Evolutionary conservation across 441 rosid species (phyloP).

Genomic region (Rhodomyrtus psidioides): DNA sequence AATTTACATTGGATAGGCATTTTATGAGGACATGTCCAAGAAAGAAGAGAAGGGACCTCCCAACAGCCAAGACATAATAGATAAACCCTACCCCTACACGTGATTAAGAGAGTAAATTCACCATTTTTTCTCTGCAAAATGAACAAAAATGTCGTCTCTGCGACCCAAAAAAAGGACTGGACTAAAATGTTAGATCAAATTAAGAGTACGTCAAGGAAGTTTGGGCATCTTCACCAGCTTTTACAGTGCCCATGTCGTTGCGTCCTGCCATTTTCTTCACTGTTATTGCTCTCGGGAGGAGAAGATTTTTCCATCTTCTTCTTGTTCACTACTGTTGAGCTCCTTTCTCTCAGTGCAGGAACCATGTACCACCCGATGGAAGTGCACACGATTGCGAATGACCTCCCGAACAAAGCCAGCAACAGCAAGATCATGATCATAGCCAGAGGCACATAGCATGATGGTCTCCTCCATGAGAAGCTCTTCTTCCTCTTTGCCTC

Average conservation of each 20-base stretch:
- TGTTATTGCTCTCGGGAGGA: constrained; percentile 25
- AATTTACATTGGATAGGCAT: background rate
- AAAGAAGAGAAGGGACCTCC: background rate
- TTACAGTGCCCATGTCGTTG: background rate
- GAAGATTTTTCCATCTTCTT: background rate
- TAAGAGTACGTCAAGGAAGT: background rate
- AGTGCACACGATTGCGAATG: constrained; percentile 51
- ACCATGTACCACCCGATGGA: constrained; percentile 65
- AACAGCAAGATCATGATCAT: constrained; percentile 44
- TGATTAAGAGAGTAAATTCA: background rate
- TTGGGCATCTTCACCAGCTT: constrained; percentile 4
- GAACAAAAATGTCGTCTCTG: background rate
- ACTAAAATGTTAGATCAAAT: background rate
- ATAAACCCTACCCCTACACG: background rate
- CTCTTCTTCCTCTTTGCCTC: constrained; percentile 3
- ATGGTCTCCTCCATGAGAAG: constrained; percentile 31
- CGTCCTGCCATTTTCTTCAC: constrained; percentile 11
- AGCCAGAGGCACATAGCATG: constrained; percentile 43
- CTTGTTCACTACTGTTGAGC: background rate
- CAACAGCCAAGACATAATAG: background rate
- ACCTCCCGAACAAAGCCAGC: constrained; percentile 52
- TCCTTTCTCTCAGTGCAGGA: constrained; percentile 23
- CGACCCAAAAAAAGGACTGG: background rate
- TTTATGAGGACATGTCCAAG: background rate
- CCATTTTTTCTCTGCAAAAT: background rate